These are phyloP conservation scores for Pseudogymnoascus sp. DNA, from an alignment of 2,329 filamentous ascomycete species.

Conservation along the genomic window DNA sequence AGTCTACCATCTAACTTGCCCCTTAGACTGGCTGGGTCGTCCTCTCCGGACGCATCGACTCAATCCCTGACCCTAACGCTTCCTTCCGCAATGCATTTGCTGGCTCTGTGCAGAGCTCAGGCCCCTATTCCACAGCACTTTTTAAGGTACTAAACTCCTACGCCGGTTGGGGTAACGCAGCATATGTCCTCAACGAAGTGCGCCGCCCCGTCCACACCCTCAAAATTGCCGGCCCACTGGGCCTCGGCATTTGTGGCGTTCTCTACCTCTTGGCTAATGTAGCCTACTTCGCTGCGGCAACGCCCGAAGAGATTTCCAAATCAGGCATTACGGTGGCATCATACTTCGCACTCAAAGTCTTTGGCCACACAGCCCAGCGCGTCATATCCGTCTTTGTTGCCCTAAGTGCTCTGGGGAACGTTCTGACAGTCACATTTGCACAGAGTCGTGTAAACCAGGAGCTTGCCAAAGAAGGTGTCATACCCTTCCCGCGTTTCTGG, in stretches of 20 bases:
- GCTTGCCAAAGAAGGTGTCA: constrained; percentile 37
- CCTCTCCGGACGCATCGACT: constrained; percentile 28
- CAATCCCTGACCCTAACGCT: constrained; percentile 26
- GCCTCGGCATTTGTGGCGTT: constrained; percentile 41
- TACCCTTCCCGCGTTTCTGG: constrained; percentile 34
- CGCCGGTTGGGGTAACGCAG: constrained; percentile 45
- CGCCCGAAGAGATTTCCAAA: constrained; percentile 42
- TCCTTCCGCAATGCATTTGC: constrained; percentile 41
- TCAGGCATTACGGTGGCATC: constrained; percentile 47
- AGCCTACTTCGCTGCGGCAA: constrained; percentile 50
- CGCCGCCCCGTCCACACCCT: constrained; percentile 47
- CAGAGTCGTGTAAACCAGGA: constrained; percentile 39
- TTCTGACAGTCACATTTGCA: constrained; percentile 39
- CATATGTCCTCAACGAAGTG: constrained; percentile 49
- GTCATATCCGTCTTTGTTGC: constrained; percentile 39
- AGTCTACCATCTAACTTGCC: neutral
- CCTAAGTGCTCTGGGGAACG: constrained; percentile 40
- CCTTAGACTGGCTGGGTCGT: constrained; percentile 30
- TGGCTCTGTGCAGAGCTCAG: constrained; percentile 33
- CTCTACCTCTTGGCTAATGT: constrained; percentile 50
- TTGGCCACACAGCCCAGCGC: constrained; percentile 34
- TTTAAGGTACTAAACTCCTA: constrained; percentile 49
- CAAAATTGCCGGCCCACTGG: constrained; percentile 46
- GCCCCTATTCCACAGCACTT: constrained; percentile 38
- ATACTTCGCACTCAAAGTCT: constrained; percentile 47